Percentiles rank a stretch among this genome's conserved stretches.
Conservation (phyloP, 495 filamentous ascomycete species). For the Venustampulla echinocandica region DNA sequence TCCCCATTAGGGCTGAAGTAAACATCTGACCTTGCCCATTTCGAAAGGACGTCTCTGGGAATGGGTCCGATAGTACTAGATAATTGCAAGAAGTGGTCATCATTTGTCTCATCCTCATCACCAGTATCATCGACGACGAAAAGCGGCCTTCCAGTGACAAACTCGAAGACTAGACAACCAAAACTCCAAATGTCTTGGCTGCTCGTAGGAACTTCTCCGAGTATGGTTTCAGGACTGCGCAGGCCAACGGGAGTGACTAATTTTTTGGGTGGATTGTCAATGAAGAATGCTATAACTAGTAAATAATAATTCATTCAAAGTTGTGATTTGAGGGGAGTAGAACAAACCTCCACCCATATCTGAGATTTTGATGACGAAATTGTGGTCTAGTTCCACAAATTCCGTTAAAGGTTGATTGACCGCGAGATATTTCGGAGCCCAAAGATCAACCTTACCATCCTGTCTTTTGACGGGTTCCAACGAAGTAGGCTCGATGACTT, state of each 20-base stretch:
- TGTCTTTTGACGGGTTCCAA: constrained; percentile 26
- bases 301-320: background rate
- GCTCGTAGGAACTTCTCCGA: constrained; percentile 21
- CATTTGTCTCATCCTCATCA: background rate
- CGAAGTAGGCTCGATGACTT: constrained; percentile 8
- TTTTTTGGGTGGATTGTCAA: constrained; percentile 24
- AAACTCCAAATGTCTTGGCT: constrained; percentile 35
- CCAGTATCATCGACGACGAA: constrained; percentile 12
- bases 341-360: constrained; percentile 33
- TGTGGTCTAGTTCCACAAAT: constrained; percentile 17
- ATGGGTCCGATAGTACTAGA: background rate
- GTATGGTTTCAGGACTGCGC: constrained; percentile 29
- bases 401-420: constrained; percentile 25
- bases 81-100: constrained; percentile 1
- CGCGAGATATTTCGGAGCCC: constrained; percentile 32
- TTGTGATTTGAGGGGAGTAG: background rate
- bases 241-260: constrained; percentile 27
- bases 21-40: background rate
- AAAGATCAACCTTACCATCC: constrained; percentile 30
- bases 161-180: constrained; percentile 32
- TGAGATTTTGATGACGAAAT: constrained; percentile 31
- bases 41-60: background rate
- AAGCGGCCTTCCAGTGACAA: constrained; percentile 26
- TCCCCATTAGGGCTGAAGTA: background rate
- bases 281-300: constrained; percentile 25